Evolutionary conservation across 164 flowering plant species (phyloP).

Genomic region (Paratinospora sagittata): DNA sequence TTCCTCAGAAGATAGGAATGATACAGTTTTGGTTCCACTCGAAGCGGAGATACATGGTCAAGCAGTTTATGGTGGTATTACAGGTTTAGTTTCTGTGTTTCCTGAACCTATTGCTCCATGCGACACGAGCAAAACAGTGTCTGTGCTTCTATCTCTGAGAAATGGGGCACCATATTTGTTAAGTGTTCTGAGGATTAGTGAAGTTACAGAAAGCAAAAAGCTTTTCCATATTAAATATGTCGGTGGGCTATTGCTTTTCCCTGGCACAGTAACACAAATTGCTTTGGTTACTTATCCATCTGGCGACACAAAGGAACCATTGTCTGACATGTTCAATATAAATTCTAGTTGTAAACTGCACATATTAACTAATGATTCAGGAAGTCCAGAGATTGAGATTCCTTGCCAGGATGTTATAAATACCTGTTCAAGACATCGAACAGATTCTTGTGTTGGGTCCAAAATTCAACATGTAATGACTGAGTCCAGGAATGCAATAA

Average conservation of each 20-base stretch:
- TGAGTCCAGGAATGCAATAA: slow-evolving; percentile 19
- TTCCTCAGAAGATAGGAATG: slow-evolving; percentile 36
- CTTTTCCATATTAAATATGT: slow-evolving; percentile 43
- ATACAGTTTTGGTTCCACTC: slow-evolving; percentile 58
- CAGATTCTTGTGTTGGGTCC: slow-evolving; percentile 25
- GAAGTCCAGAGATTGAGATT: slow-evolving; percentile 44
- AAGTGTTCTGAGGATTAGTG: slow-evolving; percentile 41
- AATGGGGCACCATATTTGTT: slow-evolving; percentile 44
- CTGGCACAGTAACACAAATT: slow-evolving; percentile 48
- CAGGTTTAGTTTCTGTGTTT: slow-evolving; percentile 36
- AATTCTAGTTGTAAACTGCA: slow-evolving; percentile 38
- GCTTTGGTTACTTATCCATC: slow-evolving; percentile 39
- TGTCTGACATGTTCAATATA: slow-evolving; percentile 18
- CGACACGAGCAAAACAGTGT: slow-evolving; percentile 27
- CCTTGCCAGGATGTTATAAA: slow-evolving; percentile 46
- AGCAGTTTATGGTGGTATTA: slow-evolving; percentile 20
- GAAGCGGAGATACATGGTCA: slow-evolving; percentile 43
- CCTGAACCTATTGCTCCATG: slow-evolving; percentile 38
- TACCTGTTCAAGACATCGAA: slow-evolving; percentile 26
- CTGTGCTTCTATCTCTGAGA: slow-evolving; percentile 43
- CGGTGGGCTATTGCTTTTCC: slow-evolving; percentile 63
- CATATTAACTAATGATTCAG: slow-evolving; percentile 59
- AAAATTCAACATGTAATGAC: slow-evolving; percentile 15
- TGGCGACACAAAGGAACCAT: slow-evolving; percentile 14
- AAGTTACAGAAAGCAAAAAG: slow-evolving; percentile 32